Conservation (phyloP, 2,329 filamentous ascomycete genomes). For the Trichoderma arundinaceum region DNA sequence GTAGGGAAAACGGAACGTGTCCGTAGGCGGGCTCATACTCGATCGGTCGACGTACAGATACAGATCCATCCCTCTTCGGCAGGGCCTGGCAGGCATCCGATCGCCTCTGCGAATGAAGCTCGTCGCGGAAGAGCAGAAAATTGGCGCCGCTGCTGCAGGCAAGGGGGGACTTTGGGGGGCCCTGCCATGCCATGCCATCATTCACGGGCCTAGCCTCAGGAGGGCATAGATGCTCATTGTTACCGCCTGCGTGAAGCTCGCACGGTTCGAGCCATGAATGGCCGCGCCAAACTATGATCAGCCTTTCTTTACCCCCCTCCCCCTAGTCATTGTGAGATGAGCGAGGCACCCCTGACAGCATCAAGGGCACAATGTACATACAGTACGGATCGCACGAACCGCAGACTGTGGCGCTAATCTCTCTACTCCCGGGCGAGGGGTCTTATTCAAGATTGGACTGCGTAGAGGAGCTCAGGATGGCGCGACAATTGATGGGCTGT, state of each 20-base stretch:
- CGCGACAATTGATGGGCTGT: no score
- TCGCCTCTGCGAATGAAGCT: conserved; percentile 27
- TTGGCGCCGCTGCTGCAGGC: conserved; percentile 7
- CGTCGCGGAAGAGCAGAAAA: conserved; percentile 10
- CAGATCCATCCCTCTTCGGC: conserved; percentile 23
- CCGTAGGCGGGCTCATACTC: conserved; percentile 18
- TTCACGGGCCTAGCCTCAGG: background rate
- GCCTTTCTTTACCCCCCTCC: conserved; percentile 13
- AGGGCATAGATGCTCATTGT: conserved; percentile 3
- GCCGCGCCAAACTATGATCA: no score
- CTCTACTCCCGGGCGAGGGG: background rate
- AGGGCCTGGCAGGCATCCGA: conserved; percentile 29
- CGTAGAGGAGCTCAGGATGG: no score
- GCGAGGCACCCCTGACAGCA: conserved; percentile 19
- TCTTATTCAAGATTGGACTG: no score
- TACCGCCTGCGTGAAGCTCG: no score
- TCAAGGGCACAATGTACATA: conserved; percentile 17
- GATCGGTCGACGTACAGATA: conserved; percentile 31
- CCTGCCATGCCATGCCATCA: conserved; percentile 12
- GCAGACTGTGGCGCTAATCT: conserved; percentile 25
- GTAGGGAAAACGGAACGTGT: conserved; percentile 15
- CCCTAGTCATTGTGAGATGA: conserved; percentile 22
- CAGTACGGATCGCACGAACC: conserved; percentile 11
- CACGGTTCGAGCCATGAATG: no score
- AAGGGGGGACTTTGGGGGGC: conserved; percentile 7